Evolutionary conservation across 1,284 basidiomycete species (phyloP), one percentile per base, ranked within the genome.

Genomic region (Cryptococcus sp.): DNA sequence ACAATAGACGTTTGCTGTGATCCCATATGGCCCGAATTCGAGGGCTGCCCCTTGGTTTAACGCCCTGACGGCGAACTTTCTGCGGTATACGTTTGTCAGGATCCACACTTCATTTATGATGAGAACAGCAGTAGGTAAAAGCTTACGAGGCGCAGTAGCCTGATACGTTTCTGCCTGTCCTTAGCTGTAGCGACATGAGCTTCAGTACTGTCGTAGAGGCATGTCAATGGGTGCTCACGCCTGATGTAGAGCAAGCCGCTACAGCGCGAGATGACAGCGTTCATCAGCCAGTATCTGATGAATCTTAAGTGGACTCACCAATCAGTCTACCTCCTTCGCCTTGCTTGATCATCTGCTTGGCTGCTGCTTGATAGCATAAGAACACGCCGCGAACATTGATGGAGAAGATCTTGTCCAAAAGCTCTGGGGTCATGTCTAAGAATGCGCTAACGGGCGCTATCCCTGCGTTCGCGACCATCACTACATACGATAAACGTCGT

Each of bases 1-100:
- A 4, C 83, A 81, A 57, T 84, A 84, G 3, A 81, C 79, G 54
- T 83, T 84, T 3, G 82, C 83, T 0, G 81, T 84, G 52, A 84
- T 82, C 1, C 75, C 72, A 54, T 83, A 53, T 40, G 67, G 64
- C 3, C 76, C 80, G 19, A 82, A 63, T 56, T 84, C 82, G 17
- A 67, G 38, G 0, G 81, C 82, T 75, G 57, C 51, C 19, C 48
- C 45, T 55, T 79, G 72, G 40, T 79, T 80, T 54, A 81, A 69
- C 3, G 78, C 77, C 20, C 79, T 66, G 15, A 81, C 78, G 6
- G 80, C 81, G 60, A 81, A 81, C 67, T 82, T 82, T 26, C 79
- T 79, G 25, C n/a, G 26, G 4, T 22, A 48, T 22, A 44, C 13
- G 41, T 19, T 15, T 44, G 4, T n/a, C 41, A 34, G 29, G 40